phyloP scores from a whole-genome alignment of 192 early-diverging fungal species.

The Polychytrium aggregatum region DNA sequence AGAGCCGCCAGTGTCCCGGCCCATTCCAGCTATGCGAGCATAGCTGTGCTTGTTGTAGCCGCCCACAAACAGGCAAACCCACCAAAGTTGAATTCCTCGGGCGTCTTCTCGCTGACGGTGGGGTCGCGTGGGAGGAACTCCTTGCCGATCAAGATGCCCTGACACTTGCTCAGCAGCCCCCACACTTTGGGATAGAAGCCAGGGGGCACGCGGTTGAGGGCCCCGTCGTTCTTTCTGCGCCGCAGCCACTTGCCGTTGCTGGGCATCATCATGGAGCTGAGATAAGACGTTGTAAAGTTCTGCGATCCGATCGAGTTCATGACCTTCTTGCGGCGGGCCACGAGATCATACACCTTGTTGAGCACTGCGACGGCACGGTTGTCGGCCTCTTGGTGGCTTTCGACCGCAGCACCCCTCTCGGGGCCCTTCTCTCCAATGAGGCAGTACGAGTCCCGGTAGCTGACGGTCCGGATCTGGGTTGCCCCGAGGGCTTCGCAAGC shows the following conservation, averaged over 20 bases:
- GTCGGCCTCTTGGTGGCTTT: conserved; percentile 37
- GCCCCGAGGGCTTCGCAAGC: conserved; percentile 56
- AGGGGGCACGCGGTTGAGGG: conserved; percentile 66
- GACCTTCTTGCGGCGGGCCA: conserved; percentile 27
- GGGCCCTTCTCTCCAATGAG: conserved; percentile 70
- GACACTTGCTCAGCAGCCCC: conserved; percentile 49
- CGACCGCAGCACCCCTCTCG: conserved; percentile 32
- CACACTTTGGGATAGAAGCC: conserved; percentile 73
- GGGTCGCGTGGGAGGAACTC: conserved; percentile 59
- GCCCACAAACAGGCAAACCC: too few relatives aligned
- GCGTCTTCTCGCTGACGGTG: conserved; percentile 68
- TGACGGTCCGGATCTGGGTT: conserved; percentile 32
- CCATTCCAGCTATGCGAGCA: too few relatives aligned
- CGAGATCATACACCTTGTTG: conserved; percentile 36
- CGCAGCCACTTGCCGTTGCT: conserved; percentile 53
- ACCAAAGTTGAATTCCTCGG: conserved; percentile 81
- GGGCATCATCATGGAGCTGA: conserved; percentile 35
- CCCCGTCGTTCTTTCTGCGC: conserved; percentile 73
- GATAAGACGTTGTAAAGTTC: too few relatives aligned
- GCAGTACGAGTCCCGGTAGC: conserved; percentile 73
- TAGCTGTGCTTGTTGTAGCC: too few relatives aligned
- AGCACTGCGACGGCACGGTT: conserved; percentile 53
- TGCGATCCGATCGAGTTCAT: conserved; percentile 14
- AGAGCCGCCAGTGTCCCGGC: too few relatives aligned
- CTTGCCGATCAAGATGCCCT: conserved; percentile 47